Percentiles rank a stretch among this genome's conserved stretches.
Evolutionary conservation across 2,329 filamentous ascomycete genomes (phyloP).

Genomic region (Dichotomopilus funicola): DNA sequence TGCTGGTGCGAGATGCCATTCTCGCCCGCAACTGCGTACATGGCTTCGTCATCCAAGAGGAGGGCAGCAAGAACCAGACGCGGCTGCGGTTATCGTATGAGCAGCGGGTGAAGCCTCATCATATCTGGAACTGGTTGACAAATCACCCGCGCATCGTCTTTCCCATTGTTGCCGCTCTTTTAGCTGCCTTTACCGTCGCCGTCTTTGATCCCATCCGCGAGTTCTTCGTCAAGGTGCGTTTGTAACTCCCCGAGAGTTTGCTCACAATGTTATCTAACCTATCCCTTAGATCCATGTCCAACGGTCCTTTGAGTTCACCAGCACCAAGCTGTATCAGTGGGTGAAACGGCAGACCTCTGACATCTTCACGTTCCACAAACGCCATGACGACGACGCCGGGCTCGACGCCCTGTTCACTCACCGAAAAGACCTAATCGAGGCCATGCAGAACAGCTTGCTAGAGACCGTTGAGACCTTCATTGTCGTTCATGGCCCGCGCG

Average conservation of each 20-base stretch:
- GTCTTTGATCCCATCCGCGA: conserved; percentile 93
- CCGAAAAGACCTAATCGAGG: conserved; percentile 71
- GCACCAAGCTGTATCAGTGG: conserved; percentile 73
- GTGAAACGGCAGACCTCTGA: conserved; percentile 66
- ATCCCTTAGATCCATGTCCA: conserved; percentile 61
- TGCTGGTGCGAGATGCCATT: conserved; percentile 65
- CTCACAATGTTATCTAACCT: conserved; percentile 7
- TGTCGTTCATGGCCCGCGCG: conserved; percentile 84
- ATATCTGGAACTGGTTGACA: conserved; percentile 80
- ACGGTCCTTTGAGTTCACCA: conserved; percentile 63
- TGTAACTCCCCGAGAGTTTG: no score
- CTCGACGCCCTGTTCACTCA: conserved; percentile 83
- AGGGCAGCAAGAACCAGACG: conserved; percentile 69
- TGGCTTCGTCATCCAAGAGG: conserved; percentile 65
- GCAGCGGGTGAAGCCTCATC: conserved; percentile 66
- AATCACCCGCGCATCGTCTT: conserved; percentile 84
- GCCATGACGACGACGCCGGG: conserved; percentile 57
- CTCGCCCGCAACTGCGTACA: conserved; percentile 93
- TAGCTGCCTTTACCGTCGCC: conserved; percentile 77
- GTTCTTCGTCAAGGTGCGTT: conserved; percentile 67
- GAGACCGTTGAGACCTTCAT: conserved; percentile 90
- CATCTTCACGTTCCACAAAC: conserved; percentile 53
- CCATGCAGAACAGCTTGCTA: conserved; percentile 77
- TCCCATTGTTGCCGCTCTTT: conserved; percentile 69
- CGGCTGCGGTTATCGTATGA: conserved; percentile 78